Base-by-base conservation (phyloP, 148 eudicot species). In the Euryodendron excelsum region DNA sequence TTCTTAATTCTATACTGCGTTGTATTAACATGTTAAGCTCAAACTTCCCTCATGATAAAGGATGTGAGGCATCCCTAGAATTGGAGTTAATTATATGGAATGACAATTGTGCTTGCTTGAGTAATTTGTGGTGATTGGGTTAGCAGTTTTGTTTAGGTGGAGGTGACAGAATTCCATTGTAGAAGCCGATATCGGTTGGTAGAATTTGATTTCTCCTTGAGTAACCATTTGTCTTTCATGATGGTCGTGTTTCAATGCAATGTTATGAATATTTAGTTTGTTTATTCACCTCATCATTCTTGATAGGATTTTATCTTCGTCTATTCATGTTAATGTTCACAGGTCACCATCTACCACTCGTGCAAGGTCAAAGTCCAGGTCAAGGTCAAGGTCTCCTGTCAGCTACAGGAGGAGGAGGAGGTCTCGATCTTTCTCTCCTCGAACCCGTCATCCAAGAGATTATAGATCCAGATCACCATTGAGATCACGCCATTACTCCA, bases 381-480 rank as follows among this genome's bases (percentile, higher is more conserved):
- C 97, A 69, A 88, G 75, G 50, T 87, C 90, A 21, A 75, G 77
- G 73, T 91, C 98, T 77, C 98, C 98, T 39, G 64, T 87, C 47
- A 80, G 31, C 62, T 81, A 79, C 76, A 78, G 81, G 62, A 78
- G 74, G 74, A 88, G 91, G 77, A 83, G 81, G 77, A n/a, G n/a
- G n/a, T n/a, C n/a, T n/a, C n/a, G n/a, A n/a, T n/a, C n/a, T n/a
- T n/a, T n/a, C n/a, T 93, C 98, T 73, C 98, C 98, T 78, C 85
- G 72, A 52, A 53, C 72, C 36, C 88, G 92, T 31, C 86, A 74
- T 55, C 79, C 89, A 63, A 86, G 97, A 77, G 82, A 80, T 82
- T 84, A 89, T 86, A 85, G 92, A 79, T 87, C 90, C 59, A 89
- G 94, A 79, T 92, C 98, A 76, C 98, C 97, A 50, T 85, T 85